Evolutionary conservation across 306 rosid species (phyloP).

Genomic region (Cicer cuneatum): DNA sequence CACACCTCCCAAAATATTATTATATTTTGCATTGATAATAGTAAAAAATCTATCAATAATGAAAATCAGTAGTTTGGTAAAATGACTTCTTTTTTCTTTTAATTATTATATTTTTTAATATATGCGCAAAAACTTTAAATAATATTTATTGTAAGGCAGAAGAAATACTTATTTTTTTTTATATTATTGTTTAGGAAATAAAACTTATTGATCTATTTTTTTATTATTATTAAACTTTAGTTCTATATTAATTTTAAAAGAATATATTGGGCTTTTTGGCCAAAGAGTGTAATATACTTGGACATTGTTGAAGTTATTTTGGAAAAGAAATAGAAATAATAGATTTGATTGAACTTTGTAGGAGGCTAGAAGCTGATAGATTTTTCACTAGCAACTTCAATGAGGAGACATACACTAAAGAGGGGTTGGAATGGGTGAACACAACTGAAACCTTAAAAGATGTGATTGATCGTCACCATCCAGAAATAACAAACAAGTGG

Average conservation of each 20-base stretch:
- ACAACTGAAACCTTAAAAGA: constrained; percentile 60
- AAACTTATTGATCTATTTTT: no score
- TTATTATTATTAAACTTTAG: not conserved
- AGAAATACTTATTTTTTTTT: no score
- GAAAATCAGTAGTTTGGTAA: no score
- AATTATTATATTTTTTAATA: no score
- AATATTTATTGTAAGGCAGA: no score
- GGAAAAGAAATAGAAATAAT: not conserved
- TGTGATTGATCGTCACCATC: constrained; percentile 61
- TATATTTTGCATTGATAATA: no score
- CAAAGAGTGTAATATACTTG: not conserved
- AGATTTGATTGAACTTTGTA: constrained; percentile 4
- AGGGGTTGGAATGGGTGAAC: constrained; percentile 67
- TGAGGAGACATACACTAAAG: constrained; percentile 58
- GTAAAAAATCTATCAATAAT: no score
- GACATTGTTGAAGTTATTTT: not conserved
- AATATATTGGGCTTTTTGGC: not conserved
- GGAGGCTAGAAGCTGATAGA: constrained; percentile 70
- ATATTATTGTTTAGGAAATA: no score
- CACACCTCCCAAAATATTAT: no score
- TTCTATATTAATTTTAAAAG: no score
- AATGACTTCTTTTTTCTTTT: no score
- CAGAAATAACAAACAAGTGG: constrained; percentile 62
- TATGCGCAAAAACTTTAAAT: no score
- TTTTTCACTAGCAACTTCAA: constrained; percentile 65